Evolutionary conservation across 495 filamentous ascomycete species (phyloP).

Genomic region (Podospora conica): DNA sequence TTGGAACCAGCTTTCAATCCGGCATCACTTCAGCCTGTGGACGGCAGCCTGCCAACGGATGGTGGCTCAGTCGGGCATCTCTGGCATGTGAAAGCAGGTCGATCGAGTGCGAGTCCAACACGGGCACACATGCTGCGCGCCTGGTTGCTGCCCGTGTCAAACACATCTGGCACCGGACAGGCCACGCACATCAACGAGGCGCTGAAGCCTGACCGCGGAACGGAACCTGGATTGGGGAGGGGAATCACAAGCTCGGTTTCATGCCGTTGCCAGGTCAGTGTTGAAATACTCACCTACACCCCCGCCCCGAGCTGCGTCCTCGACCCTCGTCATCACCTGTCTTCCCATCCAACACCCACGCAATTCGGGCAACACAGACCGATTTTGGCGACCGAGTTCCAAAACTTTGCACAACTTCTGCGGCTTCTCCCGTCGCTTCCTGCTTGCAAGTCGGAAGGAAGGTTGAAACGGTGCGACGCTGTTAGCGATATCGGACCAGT

Average conservation of each 20-base stretch:
- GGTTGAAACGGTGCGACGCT: slow-evolving; percentile 4
- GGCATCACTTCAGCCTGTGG: not conserved
- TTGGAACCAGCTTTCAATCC: not conserved
- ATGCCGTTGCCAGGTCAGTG: not conserved
- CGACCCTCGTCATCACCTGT: not conserved
- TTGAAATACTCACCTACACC: not conserved
- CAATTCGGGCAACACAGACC: not conserved
- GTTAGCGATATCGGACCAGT: slow-evolving; percentile 8
- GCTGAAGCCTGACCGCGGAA: slow-evolving; percentile 3
- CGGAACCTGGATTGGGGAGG: not conserved
- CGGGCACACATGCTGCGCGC: slow-evolving; percentile 8
- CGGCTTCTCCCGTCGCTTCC: slow-evolving; percentile 4
- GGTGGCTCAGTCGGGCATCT: not conserved
- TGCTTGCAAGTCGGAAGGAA: not conserved
- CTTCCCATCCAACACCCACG: not conserved
- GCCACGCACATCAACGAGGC: not conserved
- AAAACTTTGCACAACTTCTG: not conserved
- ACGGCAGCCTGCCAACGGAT: not conserved
- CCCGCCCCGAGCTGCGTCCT: too few species aligned
- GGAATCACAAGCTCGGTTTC: slow-evolving; percentile 4
- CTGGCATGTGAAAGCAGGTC: not conserved
- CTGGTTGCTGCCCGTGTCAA: not conserved
- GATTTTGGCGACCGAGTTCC: not conserved
- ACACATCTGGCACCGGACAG: slow-evolving; percentile 3
- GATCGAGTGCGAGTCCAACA: not conserved